Base-by-base conservation (phyloP, 495 filamentous ascomycete genomes). In the Penicillium daleae region DNA sequence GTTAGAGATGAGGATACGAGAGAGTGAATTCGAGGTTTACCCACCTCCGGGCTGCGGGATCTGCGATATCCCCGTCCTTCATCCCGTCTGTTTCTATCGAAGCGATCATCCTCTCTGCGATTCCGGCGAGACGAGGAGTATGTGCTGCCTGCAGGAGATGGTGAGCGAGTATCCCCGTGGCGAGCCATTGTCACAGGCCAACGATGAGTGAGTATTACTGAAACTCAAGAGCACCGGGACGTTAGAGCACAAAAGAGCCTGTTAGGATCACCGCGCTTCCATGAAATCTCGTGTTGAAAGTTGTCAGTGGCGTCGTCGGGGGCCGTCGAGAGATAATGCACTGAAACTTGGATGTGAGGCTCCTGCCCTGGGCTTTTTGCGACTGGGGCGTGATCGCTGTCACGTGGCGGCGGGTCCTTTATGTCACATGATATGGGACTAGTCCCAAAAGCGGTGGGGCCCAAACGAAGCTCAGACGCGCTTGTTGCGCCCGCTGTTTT, bases 71-170 rank as follows among this genome's bases (percentile, higher is more conserved):
- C 66, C 56, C 84, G 78, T 44, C 76, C 78, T 75, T 89, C 88
- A 74, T 90, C 89, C 63, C 89, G 81, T 53, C 85, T 81, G 64
- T 75, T 81, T 73, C 82, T 80, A 64, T 91, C 87, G 76, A 85
- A 86, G 62, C 89, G 86, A 74, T 91, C 90, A 75, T 91, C 88
- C 74, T 92, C 89, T 83, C 89, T 87, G 72, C 88, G 89, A 68
- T 72, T 79, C 67, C 86, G 85, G 81, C 86, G 88, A 69, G 89
- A 88, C 70, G 88, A 87, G 78, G 88, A 89, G 77, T 85, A 86
- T 72, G 90, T 87, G 83, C 89, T 92, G 88, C 90, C 90, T 92
- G 89, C 88, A 89, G 90, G 90, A 87, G 90, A 92, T 91, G 90
- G 90, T 93, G 90, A 93, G 90, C 90, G 90, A 87, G 89, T 87